Evolutionary conservation across 73 alveolate genomes (phyloP).

Genomic region (Paramecium primaurelia): DNA sequence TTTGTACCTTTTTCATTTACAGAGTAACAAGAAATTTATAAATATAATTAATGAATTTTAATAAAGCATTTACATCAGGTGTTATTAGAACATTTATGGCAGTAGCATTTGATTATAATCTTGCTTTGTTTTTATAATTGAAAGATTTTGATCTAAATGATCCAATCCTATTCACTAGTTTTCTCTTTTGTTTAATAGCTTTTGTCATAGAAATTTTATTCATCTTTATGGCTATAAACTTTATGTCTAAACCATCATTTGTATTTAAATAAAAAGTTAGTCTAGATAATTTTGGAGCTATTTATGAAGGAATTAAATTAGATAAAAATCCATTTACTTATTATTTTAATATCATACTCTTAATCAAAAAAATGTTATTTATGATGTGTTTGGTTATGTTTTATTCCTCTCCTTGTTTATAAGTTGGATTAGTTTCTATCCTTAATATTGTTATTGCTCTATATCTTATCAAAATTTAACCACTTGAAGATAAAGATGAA

Average conservation of each 20-base stretch:
- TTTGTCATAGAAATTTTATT: background rate
- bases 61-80: slow-evolving; percentile 11
- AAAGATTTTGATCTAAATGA: background rate
- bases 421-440: background rate
- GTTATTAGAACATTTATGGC: slow-evolving; percentile 36
- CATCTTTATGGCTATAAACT: background rate
- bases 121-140: background rate
- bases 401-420: background rate
- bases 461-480: background rate
- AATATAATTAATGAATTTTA: background rate
- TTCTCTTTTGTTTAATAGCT: background rate
- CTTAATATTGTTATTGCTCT: background rate
- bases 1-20: background rate
- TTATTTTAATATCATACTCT: background rate
- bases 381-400: slow-evolving; percentile 13
- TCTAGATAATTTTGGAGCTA: background rate
- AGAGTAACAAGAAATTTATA: background rate
- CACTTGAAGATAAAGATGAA: slow-evolving; percentile 16
- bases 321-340: background rate
- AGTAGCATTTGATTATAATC: slow-evolving; percentile 32
- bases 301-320: slow-evolving; percentile 20
- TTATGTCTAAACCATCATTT: background rate
- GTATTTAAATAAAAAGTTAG: background rate
- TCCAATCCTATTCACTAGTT: slow-evolving; percentile 17
- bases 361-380: background rate